Percentiles rank a stretch among this genome's conserved stretches.
Conservation (phyloP, 306 rosid genomes). For the Trifolium repens region DNA sequence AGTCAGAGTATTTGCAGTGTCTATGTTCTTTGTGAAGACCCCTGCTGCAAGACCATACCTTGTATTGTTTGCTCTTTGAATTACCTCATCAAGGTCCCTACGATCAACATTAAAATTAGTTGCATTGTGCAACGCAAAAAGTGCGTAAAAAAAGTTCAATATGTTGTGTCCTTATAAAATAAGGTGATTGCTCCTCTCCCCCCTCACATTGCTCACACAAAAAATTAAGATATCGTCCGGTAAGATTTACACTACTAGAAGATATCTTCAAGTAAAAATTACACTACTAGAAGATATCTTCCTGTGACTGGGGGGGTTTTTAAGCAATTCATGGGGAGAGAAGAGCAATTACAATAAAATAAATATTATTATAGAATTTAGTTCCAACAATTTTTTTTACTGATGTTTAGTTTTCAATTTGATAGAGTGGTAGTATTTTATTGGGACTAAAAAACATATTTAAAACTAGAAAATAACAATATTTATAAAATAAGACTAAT, state of each 20-base stretch:
- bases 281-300: too few relatives aligned
- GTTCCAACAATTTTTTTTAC: background rate
- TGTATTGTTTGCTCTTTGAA: constrained; percentile 69
- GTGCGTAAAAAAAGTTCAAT: background rate
- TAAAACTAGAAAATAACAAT: constrained; percentile 1
- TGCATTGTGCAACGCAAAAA: background rate
- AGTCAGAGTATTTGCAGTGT: constrained; percentile 76
- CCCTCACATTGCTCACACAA: too few relatives aligned
- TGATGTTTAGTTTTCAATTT: background rate
- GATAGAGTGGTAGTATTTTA: background rate
- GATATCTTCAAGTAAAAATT: too few relatives aligned
- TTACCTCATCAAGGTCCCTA: constrained; percentile 77
- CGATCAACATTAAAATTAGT: constrained; percentile 36
- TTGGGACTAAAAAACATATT: background rate
- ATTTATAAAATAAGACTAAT: background rate
- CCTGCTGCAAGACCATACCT: constrained; percentile 93
- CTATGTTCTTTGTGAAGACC: constrained; percentile 67
- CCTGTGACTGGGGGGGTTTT: too few relatives aligned
- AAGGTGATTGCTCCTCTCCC: background rate
- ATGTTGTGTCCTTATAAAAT: background rate
- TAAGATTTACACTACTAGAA: too few relatives aligned
- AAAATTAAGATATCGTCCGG: too few relatives aligned
- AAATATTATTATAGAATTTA: background rate
- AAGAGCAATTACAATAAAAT: background rate
- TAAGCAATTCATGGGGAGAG: too few relatives aligned